Conservation (phyloP, 176 grass and related monocot species). For the Carex littledalei region DNA sequence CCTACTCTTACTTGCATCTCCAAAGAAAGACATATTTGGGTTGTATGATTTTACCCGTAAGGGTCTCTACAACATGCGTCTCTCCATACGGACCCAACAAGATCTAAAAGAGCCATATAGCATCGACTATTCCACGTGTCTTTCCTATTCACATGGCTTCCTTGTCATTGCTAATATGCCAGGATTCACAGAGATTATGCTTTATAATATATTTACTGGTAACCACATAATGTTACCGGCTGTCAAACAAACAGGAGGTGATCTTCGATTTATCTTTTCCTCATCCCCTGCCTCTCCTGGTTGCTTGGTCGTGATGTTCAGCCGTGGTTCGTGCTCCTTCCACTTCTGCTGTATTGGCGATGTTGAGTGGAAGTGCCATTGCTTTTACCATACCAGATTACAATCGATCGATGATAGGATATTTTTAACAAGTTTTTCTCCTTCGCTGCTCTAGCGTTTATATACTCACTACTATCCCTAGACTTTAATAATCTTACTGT, state of each 20-base stretch:
- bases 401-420: constrained; percentile 47
- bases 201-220: constrained; percentile 65
- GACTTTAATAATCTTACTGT: no score
- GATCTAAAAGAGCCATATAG: constrained; percentile 29
- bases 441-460: no score
- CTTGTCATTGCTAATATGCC: constrained; percentile 41
- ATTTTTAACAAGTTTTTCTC: no score
- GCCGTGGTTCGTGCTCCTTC: neutral
- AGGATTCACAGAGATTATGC: constrained; percentile 36
- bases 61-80: constrained; percentile 41
- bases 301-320: constrained; percentile 34
- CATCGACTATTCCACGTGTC: neutral
- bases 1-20: constrained; percentile 46
- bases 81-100: constrained; percentile 37
- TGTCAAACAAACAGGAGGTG: neutral
- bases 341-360: constrained; percentile 44
- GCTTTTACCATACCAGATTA: neutral
- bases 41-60: constrained; percentile 46
- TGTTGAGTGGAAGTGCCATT: constrained; percentile 37
- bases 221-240: constrained; percentile 43
- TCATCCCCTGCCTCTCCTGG: constrained; percentile 39
- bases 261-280: constrained; percentile 28
- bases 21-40: constrained; percentile 24
- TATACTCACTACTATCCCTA: no score
- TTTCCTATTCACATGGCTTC: constrained; percentile 46